A percentile compares a stretch with the other conserved stretches of the same genome.
Conservation (phyloP, 2,329 filamentous ascomycete species). For the Fusarium secorum region DNA sequence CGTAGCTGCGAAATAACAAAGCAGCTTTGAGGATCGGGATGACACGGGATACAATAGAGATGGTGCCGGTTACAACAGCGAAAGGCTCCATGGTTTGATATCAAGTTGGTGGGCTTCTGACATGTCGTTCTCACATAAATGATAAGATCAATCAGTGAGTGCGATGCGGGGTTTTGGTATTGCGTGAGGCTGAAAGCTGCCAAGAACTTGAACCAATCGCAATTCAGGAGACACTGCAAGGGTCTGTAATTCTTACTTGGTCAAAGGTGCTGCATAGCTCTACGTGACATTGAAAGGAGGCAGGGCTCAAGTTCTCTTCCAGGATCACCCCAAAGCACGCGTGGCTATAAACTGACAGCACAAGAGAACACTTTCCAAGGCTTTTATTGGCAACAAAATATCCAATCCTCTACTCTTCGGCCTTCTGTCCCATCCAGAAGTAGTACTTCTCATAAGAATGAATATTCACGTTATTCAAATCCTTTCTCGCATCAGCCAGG, state of each 20-base stretch:
- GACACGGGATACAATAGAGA: no score
- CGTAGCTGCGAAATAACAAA: accelerated
- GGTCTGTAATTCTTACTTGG: accelerated
- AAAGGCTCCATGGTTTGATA: not conserved
- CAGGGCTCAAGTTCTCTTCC: accelerated
- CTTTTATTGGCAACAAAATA: accelerated
- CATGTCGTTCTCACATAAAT: not conserved
- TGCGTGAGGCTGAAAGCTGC: not conserved
- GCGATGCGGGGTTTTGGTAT: not conserved
- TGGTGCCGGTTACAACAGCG: no score
- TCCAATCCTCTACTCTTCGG: not conserved
- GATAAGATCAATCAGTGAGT: accelerated
- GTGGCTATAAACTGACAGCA: accelerated
- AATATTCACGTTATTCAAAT: slow-evolving; percentile 16
- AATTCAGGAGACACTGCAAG: accelerated
- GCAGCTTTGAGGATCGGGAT: accelerated
- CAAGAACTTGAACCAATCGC: not conserved
- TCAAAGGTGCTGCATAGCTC: not conserved
- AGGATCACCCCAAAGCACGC: not conserved
- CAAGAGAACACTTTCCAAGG: accelerated
- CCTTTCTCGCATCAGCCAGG: slow-evolving; percentile 23
- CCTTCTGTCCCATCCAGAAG: slow-evolving; percentile 39
- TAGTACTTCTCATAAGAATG: slow-evolving; percentile 39
- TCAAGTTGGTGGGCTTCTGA: accelerated
- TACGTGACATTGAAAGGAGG: accelerated